Evolutionary conservation across 257 asterid genomes (phyloP), one percentile per base, ranked within the genome.

Genomic region (Parsonsia alboflavescens): DNA sequence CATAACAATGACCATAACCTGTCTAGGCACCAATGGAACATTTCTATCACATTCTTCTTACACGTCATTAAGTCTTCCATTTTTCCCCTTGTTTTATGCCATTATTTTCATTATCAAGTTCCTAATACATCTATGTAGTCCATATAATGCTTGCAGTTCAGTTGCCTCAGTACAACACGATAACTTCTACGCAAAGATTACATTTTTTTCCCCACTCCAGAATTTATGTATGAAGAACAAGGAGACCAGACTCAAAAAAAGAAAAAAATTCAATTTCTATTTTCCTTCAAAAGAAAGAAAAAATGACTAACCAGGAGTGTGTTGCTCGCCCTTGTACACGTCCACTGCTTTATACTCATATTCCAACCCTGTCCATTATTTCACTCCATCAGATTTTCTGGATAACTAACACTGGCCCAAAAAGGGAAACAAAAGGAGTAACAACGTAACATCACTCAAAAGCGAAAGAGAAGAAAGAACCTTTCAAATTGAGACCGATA

Each of bases 401-500:
- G 52, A 28, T 52, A 42, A 42, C 46, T 42, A 42, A 42, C 46
- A 42, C 46, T 42, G 9, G 46, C 46, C 0, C 9, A 15, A 22
- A 28, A 15, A 33, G 49, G 30, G 17, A 2, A 17, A 70, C 5
- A 5, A 33, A 1, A 33, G 39, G 3, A 33, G 1, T 33, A 33
- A n/a, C n/a, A n/a, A n/a, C n/a, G n/a, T n/a, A 1, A 33, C 3
- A 0, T 16, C 5, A 53, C 6, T 4, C 7, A 53, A 53, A 53
- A 53, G 5, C n/a, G 59, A 21, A n/a, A 13, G 4, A 0, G 42
- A 3, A n/a, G n/a, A n/a, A n/a, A 24, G 28, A n/a, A 70, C 74
- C 74, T 70, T 70, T 70, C 44, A 70, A 28, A 30, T 52, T 70
- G 50, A 70, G 74, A 17, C 17, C 74, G 45, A 70, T 48, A 1